Evolutionary conservation across 768 basidiomycete species (phyloP).

Genomic region (Boletus vinaceobasis): DNA sequence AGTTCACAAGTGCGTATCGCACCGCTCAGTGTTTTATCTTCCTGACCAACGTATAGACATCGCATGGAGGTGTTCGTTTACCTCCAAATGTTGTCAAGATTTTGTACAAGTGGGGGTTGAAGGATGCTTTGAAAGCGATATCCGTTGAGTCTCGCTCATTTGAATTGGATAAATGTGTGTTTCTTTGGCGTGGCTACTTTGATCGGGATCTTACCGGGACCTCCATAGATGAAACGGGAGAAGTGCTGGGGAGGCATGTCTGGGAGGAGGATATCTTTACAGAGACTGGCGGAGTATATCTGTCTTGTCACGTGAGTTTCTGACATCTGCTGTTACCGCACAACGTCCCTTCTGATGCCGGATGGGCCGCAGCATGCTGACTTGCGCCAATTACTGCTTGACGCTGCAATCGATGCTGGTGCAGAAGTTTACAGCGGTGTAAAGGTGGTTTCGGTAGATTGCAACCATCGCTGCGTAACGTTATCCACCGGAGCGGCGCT

Average conservation of each 20-base stretch:
- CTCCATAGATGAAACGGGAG: constrained; percentile 42
- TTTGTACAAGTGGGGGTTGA: constrained; percentile 54
- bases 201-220: constrained; percentile 7
- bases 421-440: constrained; percentile 44
- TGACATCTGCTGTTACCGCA: background rate
- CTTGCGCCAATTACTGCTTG: constrained; percentile 45
- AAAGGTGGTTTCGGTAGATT: constrained; percentile 36
- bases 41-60: constrained; percentile 23
- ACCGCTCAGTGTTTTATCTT: background rate
- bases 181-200: background rate
- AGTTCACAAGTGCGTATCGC: constrained; percentile 29
- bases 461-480: constrained; percentile 32
- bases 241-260: constrained; percentile 41
- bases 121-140: constrained; percentile 39
- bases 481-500: constrained; percentile 42
- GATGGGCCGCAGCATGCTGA: constrained; percentile 44
- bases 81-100: constrained; percentile 60
- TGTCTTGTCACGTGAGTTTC: constrained; percentile 44
- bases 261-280: constrained; percentile 47
- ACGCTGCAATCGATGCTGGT: constrained; percentile 45
- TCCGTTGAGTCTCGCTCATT: constrained; percentile 21
- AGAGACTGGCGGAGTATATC: constrained; percentile 49
- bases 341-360: background rate
- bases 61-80: constrained; percentile 42
- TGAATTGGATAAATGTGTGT: constrained; percentile 28